A percentile compares a stretch with the other conserved stretches of the same genome.
Evolutionary conservation across 225 moss, liverwort and hornwort genomes (phyloP).

Genomic region (Anthoceros angustus): DNA sequence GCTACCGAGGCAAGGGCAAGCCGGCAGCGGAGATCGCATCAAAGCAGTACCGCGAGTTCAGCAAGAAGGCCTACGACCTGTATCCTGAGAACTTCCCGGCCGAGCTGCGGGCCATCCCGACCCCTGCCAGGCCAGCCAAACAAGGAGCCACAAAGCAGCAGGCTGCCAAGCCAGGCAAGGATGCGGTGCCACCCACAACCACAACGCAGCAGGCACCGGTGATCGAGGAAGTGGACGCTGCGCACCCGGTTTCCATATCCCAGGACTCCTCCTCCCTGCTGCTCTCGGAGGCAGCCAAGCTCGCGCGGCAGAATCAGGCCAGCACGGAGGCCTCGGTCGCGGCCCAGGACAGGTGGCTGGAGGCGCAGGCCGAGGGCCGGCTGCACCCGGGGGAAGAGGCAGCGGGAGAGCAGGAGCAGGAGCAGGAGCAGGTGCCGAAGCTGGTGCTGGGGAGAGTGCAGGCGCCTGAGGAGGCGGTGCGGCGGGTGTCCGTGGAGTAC

Average conservation of each 20-base stretch:
- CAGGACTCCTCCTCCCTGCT: background rate
- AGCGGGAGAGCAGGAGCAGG: too few relatives aligned
- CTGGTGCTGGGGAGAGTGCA: background rate
- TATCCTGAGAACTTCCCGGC: too few relatives aligned
- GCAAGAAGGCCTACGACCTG: too few relatives aligned
- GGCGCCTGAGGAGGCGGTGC: background rate
- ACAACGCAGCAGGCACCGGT: background rate
- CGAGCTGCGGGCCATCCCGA: too few relatives aligned
- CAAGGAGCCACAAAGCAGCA: background rate
- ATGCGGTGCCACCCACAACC: background rate
- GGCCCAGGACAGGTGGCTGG: background rate
- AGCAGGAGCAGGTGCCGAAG: background rate
- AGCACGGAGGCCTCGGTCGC: background rate
- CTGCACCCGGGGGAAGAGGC: background rate
- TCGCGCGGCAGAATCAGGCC: background rate
- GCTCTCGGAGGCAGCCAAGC: background rate
- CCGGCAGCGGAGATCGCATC: too few relatives aligned
- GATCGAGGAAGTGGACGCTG: background rate
- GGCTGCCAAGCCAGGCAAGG: background rate
- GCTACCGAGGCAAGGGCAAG: too few relatives aligned
- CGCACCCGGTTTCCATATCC: too few relatives aligned
- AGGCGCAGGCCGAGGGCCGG: background rate
- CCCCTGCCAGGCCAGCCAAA: too few relatives aligned
- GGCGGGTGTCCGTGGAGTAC: background rate
- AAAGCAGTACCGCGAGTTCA: too few relatives aligned